phyloP scores from a whole-genome alignment of 2,329 filamentous ascomycete genomes.

The Lachnellula subtilissima region DNA sequence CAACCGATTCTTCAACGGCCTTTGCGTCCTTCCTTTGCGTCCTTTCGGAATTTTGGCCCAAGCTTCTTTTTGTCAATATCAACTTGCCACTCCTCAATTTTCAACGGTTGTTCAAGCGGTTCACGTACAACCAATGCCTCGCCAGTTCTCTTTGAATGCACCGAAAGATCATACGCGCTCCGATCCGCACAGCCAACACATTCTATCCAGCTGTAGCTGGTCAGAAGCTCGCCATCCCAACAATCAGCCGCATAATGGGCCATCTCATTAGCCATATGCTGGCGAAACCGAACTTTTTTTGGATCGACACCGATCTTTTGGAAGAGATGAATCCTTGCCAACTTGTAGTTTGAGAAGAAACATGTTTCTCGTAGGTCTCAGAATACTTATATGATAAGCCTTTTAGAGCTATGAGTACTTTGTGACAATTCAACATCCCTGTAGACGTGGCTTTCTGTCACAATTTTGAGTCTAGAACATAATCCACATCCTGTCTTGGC shows the following conservation, averaged over 20 bases:
- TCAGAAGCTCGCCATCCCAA: slow-evolving; percentile 93
- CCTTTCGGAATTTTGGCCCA: slow-evolving; percentile 91
- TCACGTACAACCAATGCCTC: slow-evolving; percentile 81
- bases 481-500: too few relatives aligned
- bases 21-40: slow-evolving; percentile 88
- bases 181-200: slow-evolving; percentile 96
- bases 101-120: slow-evolving; percentile 69
- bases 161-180: slow-evolving; percentile 87
- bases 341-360: too few relatives aligned
- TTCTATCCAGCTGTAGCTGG: slow-evolving; percentile 94
- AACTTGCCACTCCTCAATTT: slow-evolving; percentile 81
- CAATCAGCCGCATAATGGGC: slow-evolving; percentile 95
- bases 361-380: too few relatives aligned
- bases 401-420: too few relatives aligned
- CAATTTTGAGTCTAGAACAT: too few relatives aligned
- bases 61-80: slow-evolving; percentile 94
- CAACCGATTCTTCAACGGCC: slow-evolving; percentile 73
- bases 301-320: slow-evolving; percentile 81
- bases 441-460: too few relatives aligned
- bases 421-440: too few relatives aligned
- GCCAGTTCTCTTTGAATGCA: slow-evolving; percentile 90
- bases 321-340: slow-evolving; percentile 84
- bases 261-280: slow-evolving; percentile 91
- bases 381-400: too few relatives aligned
- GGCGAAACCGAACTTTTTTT: slow-evolving; percentile 87